These are phyloP conservation scores for Tylopilus subfusipes DNA, from an alignment of 768 basidiomycete genomes.

Conservation along the genomic window DNA sequence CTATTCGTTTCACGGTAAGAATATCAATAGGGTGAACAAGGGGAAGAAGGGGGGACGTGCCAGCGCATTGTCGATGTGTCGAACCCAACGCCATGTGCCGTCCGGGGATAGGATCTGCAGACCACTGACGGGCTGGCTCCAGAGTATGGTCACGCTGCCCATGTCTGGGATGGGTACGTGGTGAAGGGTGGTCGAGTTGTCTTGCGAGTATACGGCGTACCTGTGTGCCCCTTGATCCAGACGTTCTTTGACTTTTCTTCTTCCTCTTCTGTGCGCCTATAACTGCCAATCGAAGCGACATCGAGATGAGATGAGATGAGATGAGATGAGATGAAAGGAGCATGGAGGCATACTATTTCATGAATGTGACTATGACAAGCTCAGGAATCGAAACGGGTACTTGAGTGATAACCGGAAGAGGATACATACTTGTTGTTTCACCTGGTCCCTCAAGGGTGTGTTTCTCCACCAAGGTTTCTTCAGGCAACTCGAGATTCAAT, in stretches of 20 bases:
- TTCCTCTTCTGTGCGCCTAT: conserved; percentile 47
- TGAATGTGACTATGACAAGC: conserved; percentile 45
- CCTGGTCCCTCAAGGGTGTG: conserved; percentile 41
- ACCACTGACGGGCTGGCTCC: conserved; percentile 56
- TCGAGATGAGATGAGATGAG: neutral
- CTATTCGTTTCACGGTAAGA: conserved; percentile 28
- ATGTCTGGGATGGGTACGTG: conserved; percentile 49
- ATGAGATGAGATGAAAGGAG: neutral
- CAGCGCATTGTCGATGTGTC: conserved; percentile 54
- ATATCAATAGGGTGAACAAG: neutral
- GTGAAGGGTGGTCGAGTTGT: neutral
- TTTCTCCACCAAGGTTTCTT: conserved; percentile 47
- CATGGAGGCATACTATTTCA: conserved; percentile 50
- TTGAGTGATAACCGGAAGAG: neutral
- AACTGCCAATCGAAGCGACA: conserved; percentile 28
- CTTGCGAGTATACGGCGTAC: conserved; percentile 24
- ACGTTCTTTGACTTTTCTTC: conserved; percentile 50
- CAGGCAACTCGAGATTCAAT: conserved; percentile 49
- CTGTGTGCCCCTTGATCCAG: conserved; percentile 58
- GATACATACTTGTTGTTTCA: conserved; percentile 36
- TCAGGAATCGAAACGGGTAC: neutral
- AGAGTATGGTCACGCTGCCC: conserved; percentile 53
- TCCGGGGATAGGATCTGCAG: conserved; percentile 53
- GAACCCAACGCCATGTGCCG: conserved; percentile 55
- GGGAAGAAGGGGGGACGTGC: conserved; percentile 27